Evolutionary conservation across 2,329 filamentous ascomycete genomes (phyloP), one percentile per base, ranked within the genome.

Genomic region (Pseudomassariella vexata): DNA sequence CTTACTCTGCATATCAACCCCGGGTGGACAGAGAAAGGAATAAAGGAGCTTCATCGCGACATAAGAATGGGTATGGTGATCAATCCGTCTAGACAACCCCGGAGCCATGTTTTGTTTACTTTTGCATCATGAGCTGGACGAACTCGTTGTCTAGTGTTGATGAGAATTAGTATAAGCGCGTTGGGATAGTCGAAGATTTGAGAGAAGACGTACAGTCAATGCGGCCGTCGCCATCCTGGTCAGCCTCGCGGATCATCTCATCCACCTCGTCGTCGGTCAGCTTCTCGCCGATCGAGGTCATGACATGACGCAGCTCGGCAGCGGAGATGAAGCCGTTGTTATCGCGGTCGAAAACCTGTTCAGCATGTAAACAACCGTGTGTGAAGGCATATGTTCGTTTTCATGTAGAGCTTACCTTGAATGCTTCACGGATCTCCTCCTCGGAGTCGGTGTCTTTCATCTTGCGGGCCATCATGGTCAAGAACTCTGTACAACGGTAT

Each of bases 71-170:
- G 36, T 25, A 29, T 25, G 19, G 21, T 18, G 17, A 30, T 25
- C 23, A 15, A 25, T 20, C 10, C 30, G 12, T 19, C 19, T 20
- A 14, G 23, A 25, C 30, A 18, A 18, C 22, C 11, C 28, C 14
- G n/a, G 14, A 24, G 20, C 7, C 20, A 17, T n/a, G n/a, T n/a
- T n/a, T n/a, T n/a, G n/a, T 60, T 72, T 85, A 90, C 73, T 90
- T 90, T 75, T 92, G 85, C 85, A 92, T 90, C 85, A 92, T 92
- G 58, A 92, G 80, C 68, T 92, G 85, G 50, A 92, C 85, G 57
- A 92, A 92, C 65, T 92, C 85, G 70, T 90, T 90, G 68, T 90
- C 85, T 90, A 50, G 29, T 12, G 24, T 15, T 11, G 19, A 37
- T n/a, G n/a, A n/a, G n/a, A n/a, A n/a, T n/a, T n/a, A n/a, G n/a